Base-by-base conservation (phyloP, 306 rosid species). In the Casuarina glauca region DNA sequence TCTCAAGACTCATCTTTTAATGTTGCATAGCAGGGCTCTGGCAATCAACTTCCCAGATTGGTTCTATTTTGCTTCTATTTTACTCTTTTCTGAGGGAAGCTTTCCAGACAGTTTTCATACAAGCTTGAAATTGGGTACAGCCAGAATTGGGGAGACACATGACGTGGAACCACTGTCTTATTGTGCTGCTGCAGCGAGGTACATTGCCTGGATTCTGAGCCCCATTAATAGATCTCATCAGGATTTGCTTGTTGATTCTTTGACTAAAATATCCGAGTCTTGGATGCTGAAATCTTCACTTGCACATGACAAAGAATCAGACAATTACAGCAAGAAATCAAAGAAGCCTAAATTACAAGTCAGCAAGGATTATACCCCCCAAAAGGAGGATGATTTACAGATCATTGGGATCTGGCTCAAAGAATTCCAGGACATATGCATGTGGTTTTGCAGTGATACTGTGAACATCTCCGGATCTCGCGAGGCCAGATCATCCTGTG, bases 41-140 rank as follows among this genome's bases (percentile, higher is more conserved):
- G 88, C 85, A 69, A 85, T 85, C 78, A 78, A 66, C 83, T 85
- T 85, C 70, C 88, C 85, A 3, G 70, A 70, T 50, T 85, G 88
- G 88, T 82, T 79, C 53, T 79, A 67, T 63, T 79, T 72, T 68
- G 88, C 88, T 62, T 85, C 86, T 73, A 44, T 70, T 26, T 46
- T 85, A 66, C 88, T 85, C 44, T 82, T 82, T 77, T 67, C 74
- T 0, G 78, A 46, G 71, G 57, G 70, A n/a, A 67, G 62, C n/a
- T 16, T 77, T 42, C 76, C 55, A 15, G 57, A 71, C 10, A 61
- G 26, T 17, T 73, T 80, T 46, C 77, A 70, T 52, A n/a, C 45
- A 16, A 48, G 11, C 15, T 75, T 82, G 57, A 57, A 32, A 66
- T 4, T 68, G 72, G 73, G 20, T 42, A 70, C 74, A 39, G 66